Base-by-base conservation (phyloP, 371 early-diverging fungal genomes). In the Haplosporangium sp. region DNA sequence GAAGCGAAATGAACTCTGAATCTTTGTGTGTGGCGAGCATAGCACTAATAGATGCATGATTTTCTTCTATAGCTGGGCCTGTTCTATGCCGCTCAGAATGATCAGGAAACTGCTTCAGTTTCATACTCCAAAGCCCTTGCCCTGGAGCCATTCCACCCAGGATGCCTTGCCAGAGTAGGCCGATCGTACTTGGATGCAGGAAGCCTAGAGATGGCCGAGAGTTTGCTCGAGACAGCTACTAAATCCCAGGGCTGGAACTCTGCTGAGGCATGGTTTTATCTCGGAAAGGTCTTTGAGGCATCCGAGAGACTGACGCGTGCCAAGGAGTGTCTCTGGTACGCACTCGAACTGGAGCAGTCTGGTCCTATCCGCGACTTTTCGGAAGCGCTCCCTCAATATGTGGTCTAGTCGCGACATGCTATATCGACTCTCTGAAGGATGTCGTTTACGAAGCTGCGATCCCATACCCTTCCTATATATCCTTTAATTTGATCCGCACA, bases 311-410 rank as follows among this genome's bases (percentile, higher is more conserved):
- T 83, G 21, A 77, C 83, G 45, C 85, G 85, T 23, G 86, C 87
- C 55, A 88, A 90, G 56, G 85, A 87, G 42, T 93, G 90, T 59
- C 76, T 89, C 43, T 84, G 88, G 62, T 91, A 91, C 64, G 91
- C 93, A n/a, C 73, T 92, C n/a, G 91, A 92, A 66, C 81, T 93
- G 53, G 91, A 91, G 64, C 83, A 76, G 54, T 88, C 91, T 6
- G 83, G 84, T 52, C 92, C 93, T 5, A 83, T 91, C 47, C 86
- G 90, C 52, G 84, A 90, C 10, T 93, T 92, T 71, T 71, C 73
- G 0, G 79, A 68, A 3, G 72, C 73, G 0, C 61, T 79, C 8
- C 68, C 73, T 6, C 61, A 69, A 59, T 70, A 63, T 56, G 42
- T 70, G 14, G 54, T 43, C 37, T 65, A 61, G 50, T 20, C 6